A percentile compares a stretch with the other conserved stretches of the same genome.
Evolutionary conservation across 768 basidiomycete species (phyloP).

Genomic region (Auriscalpium vulgare): DNA sequence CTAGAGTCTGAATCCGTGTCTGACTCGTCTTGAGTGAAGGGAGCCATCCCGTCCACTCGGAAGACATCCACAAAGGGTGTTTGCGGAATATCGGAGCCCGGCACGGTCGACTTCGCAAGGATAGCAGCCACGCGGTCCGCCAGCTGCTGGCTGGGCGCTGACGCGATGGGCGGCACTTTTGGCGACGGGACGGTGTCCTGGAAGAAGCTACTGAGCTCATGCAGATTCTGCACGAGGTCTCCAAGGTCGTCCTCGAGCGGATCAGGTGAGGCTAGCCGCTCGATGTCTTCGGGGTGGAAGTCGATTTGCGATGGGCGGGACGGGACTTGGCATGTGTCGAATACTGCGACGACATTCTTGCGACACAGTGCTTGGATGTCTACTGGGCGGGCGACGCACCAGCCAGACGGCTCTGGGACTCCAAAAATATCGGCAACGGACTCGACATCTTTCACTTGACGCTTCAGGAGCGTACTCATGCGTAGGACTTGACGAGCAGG

Average conservation of each 20-base stretch:
- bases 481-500: constrained; percentile 81
- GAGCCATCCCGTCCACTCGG: constrained; percentile 36
- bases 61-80: constrained; percentile 80
- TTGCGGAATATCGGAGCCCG: constrained; percentile 50
- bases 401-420: constrained; percentile 74
- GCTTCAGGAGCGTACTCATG: constrained; percentile 76
- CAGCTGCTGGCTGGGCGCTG: constrained; percentile 49
- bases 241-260: constrained; percentile 56
- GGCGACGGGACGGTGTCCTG: constrained; percentile 32
- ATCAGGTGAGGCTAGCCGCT: constrained; percentile 19
- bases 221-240: constrained; percentile 69
- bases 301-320: constrained; percentile 64
- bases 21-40: constrained; percentile 14
- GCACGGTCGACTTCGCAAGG: constrained; percentile 67
- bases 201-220: constrained; percentile 71
- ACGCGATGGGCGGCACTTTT: constrained; percentile 15
- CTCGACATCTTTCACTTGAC: constrained; percentile 38
- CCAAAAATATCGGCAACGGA: constrained; percentile 71
- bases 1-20: constrained; percentile 26
- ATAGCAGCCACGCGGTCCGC: constrained; percentile 80
- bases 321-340: constrained; percentile 72
- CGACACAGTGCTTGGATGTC: constrained; percentile 55
- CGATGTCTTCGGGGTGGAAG: constrained; percentile 57
- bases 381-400: constrained; percentile 73
- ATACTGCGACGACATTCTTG: constrained; percentile 76